Evolutionary conservation across 78 protist species (phyloP).

Genomic region (Thecamonas trahens): DNA sequence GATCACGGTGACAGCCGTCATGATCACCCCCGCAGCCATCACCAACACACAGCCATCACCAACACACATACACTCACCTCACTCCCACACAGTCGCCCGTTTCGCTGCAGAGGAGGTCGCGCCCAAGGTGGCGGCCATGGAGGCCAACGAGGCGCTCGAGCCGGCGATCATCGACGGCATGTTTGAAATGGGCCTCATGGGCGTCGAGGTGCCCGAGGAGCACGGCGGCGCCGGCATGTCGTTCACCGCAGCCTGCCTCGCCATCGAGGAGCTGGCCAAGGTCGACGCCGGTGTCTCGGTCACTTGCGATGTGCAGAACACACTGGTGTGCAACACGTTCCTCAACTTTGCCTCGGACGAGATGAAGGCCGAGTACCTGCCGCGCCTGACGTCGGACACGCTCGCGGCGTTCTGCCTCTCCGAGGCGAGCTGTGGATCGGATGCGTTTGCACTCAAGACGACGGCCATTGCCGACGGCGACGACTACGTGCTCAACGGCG

Average conservation of each 20-base stretch:
- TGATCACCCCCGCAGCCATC: too few species aligned
- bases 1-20: too few species aligned
- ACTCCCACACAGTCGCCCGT: too few species aligned
- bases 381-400: constrained; percentile 50
- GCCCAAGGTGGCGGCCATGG: too few species aligned
- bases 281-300: constrained; percentile 61
- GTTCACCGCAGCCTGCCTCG: constrained; percentile 59
- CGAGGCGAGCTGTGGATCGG: constrained; percentile 78
- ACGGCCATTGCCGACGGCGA: constrained; percentile 54
- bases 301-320: constrained; percentile 60
- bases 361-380: constrained; percentile 57
- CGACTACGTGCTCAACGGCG: constrained; percentile 77
- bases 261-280: constrained; percentile 84
- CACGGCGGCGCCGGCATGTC: constrained; percentile 78
- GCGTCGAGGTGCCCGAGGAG: constrained; percentile 69
- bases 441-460: constrained; percentile 85
- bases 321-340: constrained; percentile 56
- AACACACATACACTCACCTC: too few species aligned
- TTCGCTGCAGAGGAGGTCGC: too few species aligned
- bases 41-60: too few species aligned
- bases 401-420: constrained; percentile 85
- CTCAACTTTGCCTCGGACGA: constrained; percentile 54
- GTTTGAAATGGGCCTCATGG: constrained; percentile 73
- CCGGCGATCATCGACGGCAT: too few species aligned
- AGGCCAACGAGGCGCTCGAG: too few species aligned